Evolutionary conservation across 2,329 filamentous ascomycete species (phyloP), one percentile per base, ranked within the genome.

Genomic region (Niveomyces coronatus): DNA sequence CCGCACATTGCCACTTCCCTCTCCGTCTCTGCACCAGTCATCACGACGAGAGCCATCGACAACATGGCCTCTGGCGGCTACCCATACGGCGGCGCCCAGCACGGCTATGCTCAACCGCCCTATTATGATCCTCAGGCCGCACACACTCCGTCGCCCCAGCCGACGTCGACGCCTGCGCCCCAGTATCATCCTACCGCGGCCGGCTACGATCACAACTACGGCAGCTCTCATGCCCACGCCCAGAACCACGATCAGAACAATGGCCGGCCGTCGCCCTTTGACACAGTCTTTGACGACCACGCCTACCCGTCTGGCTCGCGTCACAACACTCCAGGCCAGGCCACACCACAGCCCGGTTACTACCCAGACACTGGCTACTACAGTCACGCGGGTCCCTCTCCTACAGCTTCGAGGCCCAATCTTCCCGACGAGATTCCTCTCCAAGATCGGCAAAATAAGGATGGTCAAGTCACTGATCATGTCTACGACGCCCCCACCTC

Each of bases 241-340:
- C 42, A 41, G 26, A n/a, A n/a, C n/a, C 23, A 40, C 16, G 4
- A 31, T 4, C 30, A 37, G 20, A 34, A 20, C 13, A 28, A 32
- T 19, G 37, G 32, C 29, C 45, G 53, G 32, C 61, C 49, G 50
- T 70, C 75, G 15, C 77, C 79, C 9, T 81, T 82, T 53, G 73
- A 76, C 39, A 73, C 71, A 33, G 74, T 78, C 40, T 82, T 82
- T 55, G 77, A 82, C 57, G 79, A 83, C 55, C 66, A 78, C 58
- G 68, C 70, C 41, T 82, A 83, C 52, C 74, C 76, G 40, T 63
- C 70, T 35, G 67, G 67, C 50, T 60, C 66, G n/a, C 50, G 49
- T 34, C 49, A 51, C 20, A 42, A 56, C 47, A 41, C 53, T 45
- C 63, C 50, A 46, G 64, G 49, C 54, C 60, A 54, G 56, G 62